Evolutionary conservation across 2,329 filamentous ascomycete genomes (phyloP).

Genomic region (Colletotrichum coccodes): DNA sequence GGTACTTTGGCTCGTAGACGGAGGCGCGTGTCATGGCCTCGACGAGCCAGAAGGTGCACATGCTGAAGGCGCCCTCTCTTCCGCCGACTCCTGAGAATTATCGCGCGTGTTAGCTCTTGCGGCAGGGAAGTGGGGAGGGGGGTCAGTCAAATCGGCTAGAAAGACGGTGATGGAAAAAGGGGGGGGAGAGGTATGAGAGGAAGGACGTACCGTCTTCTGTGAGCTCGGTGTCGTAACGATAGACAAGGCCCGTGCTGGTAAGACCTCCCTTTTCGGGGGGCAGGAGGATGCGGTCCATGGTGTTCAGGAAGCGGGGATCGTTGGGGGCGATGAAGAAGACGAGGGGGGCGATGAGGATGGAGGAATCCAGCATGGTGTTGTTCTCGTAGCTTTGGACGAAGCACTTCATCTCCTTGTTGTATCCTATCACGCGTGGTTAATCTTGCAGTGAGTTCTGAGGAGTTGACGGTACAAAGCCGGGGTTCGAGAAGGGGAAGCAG

Average conservation of each 20-base stretch:
- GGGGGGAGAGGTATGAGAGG: neutral
- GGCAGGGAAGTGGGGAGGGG: neutral
- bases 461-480: too few species aligned
- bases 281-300: slow-evolving; percentile 76
- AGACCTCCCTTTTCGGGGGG: slow-evolving; percentile 80
- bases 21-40: slow-evolving; percentile 79
- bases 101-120: neutral
- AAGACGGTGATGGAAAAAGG: neutral
- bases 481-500: neutral
- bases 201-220: slow-evolving; percentile 76
- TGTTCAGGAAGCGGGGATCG: slow-evolving; percentile 79
- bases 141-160: neutral
- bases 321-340: slow-evolving; percentile 85
- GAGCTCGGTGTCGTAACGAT: slow-evolving; percentile 76
- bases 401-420: slow-evolving; percentile 74
- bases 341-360: slow-evolving; percentile 79
- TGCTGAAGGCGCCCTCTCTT: slow-evolving; percentile 79
- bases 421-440: slow-evolving; percentile 55
- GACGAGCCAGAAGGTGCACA: slow-evolving; percentile 87
- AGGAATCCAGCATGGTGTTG: slow-evolving; percentile 76
- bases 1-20: slow-evolving; percentile 72
- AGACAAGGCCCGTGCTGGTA: slow-evolving; percentile 79
- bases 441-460: too few species aligned
- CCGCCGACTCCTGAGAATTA: slow-evolving; percentile 71
- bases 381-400: slow-evolving; percentile 84